Evolutionary conservation across 805 yeast species (phyloP).

Genomic region (Candida pseudofarinosa): DNA sequence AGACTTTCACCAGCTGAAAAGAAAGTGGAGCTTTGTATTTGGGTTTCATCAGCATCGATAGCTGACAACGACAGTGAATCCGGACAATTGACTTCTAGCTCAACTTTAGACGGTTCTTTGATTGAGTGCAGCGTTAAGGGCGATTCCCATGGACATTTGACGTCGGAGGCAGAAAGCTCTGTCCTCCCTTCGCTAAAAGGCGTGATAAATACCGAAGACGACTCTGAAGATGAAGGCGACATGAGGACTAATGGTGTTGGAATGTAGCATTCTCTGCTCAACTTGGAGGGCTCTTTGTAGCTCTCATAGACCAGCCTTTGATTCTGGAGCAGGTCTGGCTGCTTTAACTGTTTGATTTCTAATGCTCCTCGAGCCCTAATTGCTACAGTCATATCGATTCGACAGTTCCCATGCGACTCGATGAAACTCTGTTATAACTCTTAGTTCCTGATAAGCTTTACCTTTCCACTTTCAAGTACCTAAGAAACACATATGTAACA

Average conservation of each 20-base stretch:
- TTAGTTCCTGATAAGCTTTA: not conserved
- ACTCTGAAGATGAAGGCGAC: not conserved
- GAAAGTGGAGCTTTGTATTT: not conserved
- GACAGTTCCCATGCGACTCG: not conserved
- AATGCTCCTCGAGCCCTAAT: not conserved
- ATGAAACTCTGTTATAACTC: not conserved
- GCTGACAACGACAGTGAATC: not conserved
- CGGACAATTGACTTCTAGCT: not conserved
- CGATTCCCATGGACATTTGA: not conserved
- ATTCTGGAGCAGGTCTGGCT: not conserved
- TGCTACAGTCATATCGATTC: not conserved
- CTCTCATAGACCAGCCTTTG: not conserved
- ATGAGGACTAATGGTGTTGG: not conserved
- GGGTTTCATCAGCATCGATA: not conserved
- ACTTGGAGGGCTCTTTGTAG: not conserved
- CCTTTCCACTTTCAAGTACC: not conserved
- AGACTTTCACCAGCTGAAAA: not conserved
- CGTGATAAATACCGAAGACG: not conserved
- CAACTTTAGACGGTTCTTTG: not conserved
- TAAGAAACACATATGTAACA: not conserved
- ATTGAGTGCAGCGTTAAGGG: not conserved
- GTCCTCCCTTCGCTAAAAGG: not conserved
- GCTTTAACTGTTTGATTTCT: not conserved
- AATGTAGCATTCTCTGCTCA: not conserved
- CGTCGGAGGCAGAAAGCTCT: not conserved